Conservation (phyloP, 345 rosid genomes). For the sweet orange (Citrus sinensis) region DVS_A1.0 CM039165.1:22921501-22922000, state of each 20-base stretch:
- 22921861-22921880: slow-evolving; percentile 91
- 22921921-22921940: slow-evolving; percentile 91
- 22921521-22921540: slow-evolving; percentile 86
- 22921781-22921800: slow-evolving; percentile 79
- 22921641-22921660: slow-evolving; percentile 96
- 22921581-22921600: slow-evolving; percentile 91
- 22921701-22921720: slow-evolving; percentile 87
- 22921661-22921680: slow-evolving; percentile 80
- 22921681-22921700: slow-evolving; percentile 88
- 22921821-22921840: slow-evolving; percentile 88
- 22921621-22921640: slow-evolving; percentile 97
- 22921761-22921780: slow-evolving; percentile 90
- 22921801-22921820: slow-evolving; percentile 80
- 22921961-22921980: slow-evolving; percentile 67
- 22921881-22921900: slow-evolving; percentile 99
- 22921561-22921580: slow-evolving; percentile 88
- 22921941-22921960: slow-evolving; percentile 90
- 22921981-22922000: slow-evolving; percentile 86
- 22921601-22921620: slow-evolving; percentile 97
- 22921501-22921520: slow-evolving; percentile 72
- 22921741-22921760: slow-evolving; percentile 81
- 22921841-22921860: slow-evolving; percentile 64
- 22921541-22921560: slow-evolving; percentile 78
- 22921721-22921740: slow-evolving; percentile 59
- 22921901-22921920: slow-evolving; percentile 92